A percentile compares a stretch with the other conserved stretches of the same genome.
These are phyloP conservation scores for Striga asiatica DNA, from an alignment of 257 asterid genomes.

Conservation along the genomic window DNA sequence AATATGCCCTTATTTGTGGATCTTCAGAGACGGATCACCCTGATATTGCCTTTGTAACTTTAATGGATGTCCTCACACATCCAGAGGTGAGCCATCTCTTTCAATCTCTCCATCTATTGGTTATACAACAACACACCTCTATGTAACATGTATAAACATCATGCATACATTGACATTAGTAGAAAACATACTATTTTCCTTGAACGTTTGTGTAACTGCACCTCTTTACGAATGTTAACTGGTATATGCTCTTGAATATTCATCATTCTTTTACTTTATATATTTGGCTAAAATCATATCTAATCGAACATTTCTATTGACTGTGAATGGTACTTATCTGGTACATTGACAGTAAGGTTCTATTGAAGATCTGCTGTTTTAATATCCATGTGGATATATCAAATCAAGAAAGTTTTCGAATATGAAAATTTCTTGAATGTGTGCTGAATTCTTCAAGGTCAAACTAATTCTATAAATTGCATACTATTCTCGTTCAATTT, in stretches of 20 bases:
- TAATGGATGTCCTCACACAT: conserved; percentile 64
- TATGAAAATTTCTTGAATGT: background rate
- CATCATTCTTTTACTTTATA: background rate
- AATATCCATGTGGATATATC: background rate
- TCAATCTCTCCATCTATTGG: background rate
- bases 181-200: background rate
- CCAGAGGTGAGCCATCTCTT: conserved; percentile 41
- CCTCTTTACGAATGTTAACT: background rate
- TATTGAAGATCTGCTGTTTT: too few relatives aligned
- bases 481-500: background rate
- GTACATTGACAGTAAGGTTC: background rate
- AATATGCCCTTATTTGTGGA: conserved; percentile 1
- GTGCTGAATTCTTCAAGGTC: background rate
- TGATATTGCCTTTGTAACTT: conserved; percentile 43
- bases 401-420: background rate
- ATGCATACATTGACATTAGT: background rate
- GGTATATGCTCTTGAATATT: background rate
- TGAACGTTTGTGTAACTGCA: background rate
- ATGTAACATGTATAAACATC: background rate
- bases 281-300: background rate
- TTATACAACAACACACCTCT: background rate
- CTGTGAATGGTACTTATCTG: conserved; percentile 4
- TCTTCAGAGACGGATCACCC: conserved; percentile 47
- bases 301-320: background rate
- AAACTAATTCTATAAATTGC: background rate